Conservation (phyloP, 495 filamentous ascomycete species). For the Neurospora discreta region DNA sequence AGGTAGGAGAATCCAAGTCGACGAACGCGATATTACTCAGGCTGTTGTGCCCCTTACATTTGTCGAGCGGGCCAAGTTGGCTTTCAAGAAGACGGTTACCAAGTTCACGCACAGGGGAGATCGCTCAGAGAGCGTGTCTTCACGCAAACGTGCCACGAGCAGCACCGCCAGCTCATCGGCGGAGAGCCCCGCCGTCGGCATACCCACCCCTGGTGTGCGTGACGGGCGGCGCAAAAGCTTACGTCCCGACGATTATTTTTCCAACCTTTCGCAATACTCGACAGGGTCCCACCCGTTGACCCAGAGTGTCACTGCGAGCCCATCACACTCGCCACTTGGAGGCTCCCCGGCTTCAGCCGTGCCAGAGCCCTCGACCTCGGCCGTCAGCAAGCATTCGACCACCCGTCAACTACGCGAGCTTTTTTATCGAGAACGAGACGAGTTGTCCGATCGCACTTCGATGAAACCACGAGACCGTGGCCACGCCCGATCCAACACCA, state of each 20-base stretch:
- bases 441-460: conserved; percentile 21
- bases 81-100: conserved; percentile 53
- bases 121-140: conserved; percentile 39
- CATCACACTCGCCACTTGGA: conserved; percentile 38
- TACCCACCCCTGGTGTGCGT: conserved; percentile 27
- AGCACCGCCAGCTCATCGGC: conserved; percentile 46
- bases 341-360: conserved; percentile 18
- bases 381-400: conserved; percentile 18
- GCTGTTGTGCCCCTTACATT: conserved; percentile 86
- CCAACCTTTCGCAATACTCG: conserved; percentile 28
- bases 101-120: conserved; percentile 52
- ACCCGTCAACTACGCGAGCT: conserved; percentile 26
- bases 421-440: conserved; percentile 35
- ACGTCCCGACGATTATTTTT: conserved; percentile 57
- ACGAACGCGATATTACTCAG: conserved; percentile 74
- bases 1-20: conserved; percentile 86
- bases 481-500: conserved; percentile 43
- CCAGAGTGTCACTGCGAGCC: conserved; percentile 68
- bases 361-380: conserved; percentile 32
- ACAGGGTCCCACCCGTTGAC: conserved; percentile 66
- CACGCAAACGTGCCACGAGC: conserved; percentile 44
- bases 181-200: conserved; percentile 26
- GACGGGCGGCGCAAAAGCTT: conserved; percentile 57
- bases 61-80: conserved; percentile 61
- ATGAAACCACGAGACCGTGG: conserved; percentile 21